Base-by-base conservation (phyloP, 2,329 filamentous ascomycete species). In the Epichloe typhina region DNA sequence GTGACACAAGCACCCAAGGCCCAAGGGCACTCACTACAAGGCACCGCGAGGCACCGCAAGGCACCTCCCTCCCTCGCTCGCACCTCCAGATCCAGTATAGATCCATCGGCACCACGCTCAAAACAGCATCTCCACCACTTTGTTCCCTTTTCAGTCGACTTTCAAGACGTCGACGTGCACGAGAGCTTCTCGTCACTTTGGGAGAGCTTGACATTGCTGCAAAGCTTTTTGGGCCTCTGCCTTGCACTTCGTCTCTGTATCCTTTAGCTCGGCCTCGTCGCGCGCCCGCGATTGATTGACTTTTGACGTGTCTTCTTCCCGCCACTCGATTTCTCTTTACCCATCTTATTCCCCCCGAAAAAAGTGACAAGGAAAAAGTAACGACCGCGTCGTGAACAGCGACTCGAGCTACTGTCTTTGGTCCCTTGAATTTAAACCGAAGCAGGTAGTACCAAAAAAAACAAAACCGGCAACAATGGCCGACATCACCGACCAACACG, bases 401-500 rank as follows among this genome's bases (percentile, higher is more conserved):
- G 47, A 47, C 51, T 31, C 21, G 46, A 39, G 51, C 50, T 46
- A 40, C 50, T 31, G 19, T 46, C 15, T 15, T 49, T 45, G 46
- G 41, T 39, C 15, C 40, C 39, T 49, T 49, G 44, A 35, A 31
- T 15, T 31, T 15, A 38, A 33, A 26, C 35, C 46, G 36, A 39
- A 45, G 23, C 38, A 35, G 35, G 39, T 35, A 35, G 35, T 33
- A 35, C 17, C 23, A 5, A 21, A 50, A 38, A 38, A 38, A 42
- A 38, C 12, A 4, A 40, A 53, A 51, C 33, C 51, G 53, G 49
- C 50, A 52, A 54, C 51, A 54, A 88, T 89, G 85, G 83, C 83
- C 75, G 85, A 89, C 73, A 84, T 88, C 71, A 80, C 83, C 60
- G 82, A 86, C 64, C 83, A 86, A 67, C 82, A 86, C 75, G 82